Base-by-base conservation (phyloP, 345 rosid genomes). In the Hibiscus trionum region DNA sequence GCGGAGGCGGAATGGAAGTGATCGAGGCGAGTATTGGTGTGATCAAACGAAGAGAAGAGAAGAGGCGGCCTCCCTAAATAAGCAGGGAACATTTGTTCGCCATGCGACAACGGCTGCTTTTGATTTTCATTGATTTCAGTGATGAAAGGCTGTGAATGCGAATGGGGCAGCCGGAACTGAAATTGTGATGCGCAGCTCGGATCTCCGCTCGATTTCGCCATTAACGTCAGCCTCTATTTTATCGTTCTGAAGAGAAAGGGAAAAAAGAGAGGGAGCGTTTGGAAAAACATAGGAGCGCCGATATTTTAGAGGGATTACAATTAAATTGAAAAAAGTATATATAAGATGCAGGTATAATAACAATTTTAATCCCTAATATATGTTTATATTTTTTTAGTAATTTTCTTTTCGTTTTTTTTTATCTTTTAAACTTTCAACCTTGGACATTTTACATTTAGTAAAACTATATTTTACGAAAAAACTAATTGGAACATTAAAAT, bases 141-240 rank as follows among this genome's bases (percentile, higher is more conserved):
- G 49, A 16, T 39, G 1, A 64, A 64, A 47, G 64, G 14, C 33
- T 68, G 79, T 31, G 83, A 63, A 39, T 73, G 75, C 46, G 86
- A 76, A 29, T 77, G 78, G 62, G 82, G 84, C 27, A 82, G 56
- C 73, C 78, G 81, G 35, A 74, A 82, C 58, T 80, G 82, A 73
- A 83, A 79, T 49, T 83, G 85, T 11, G 89, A 71, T 9, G 81
- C 56, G 19, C 63, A 77, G 72, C 29, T 73, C 61, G 79, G 90
- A 83, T 84, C 88, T 77, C 81, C 78, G 15, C 80, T 83, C 39
- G 86, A 62, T 68, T 81, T 77, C 19, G 86, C 77, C 85, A 84
- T 84, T n/a, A 79, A 61, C 44, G 77, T 50, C 37, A 52, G 44
- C 64, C 39, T 62, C 58, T 44, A 44, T 77, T 17, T 42, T 50